Evolutionary conservation across 2,329 filamentous ascomycete species (phyloP), one percentile per base, ranked within the genome.

Genomic region (Ceratocystis destructans): DNA sequence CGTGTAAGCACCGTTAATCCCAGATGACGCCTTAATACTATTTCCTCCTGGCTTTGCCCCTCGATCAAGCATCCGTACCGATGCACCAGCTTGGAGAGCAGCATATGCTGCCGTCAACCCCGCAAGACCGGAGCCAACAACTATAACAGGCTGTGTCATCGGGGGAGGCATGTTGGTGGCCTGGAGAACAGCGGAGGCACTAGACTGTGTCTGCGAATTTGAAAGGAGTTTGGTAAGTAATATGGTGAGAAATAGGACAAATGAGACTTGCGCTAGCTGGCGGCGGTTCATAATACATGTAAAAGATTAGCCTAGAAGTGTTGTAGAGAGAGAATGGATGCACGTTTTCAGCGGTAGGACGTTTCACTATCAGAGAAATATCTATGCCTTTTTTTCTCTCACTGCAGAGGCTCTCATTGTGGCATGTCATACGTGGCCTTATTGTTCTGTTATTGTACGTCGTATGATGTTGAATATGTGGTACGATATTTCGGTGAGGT

Each of bases 11-110:
- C 83, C 84, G 69, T 86, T 87, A 73, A 87, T 87, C 0, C 84
- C 84, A 0, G 83, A 86, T 0, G 84, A 87, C 0, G 84, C 84
- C 73, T 87, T 87, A 73, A 87, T 85, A 70, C 79, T 83, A 71
- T 87, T 87, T 1, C 84, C 83, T 45, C 84, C 84, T 0, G 84
- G 82, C 70, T 84, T 85, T 2, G 79, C 71, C 0, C 79, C 78
- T 22, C 83, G 81, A 67, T 88, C 85, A 12, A 87, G 77, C 62
- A 88, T 76, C 41, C 77, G 76, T 0, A 87, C 84, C 0, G 77
- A 73, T 1, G 81, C 76, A 48, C 79, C 78, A 12, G 79, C 76
- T 2, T 76, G 73, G 3, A 87, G 75, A 5, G 86, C 80, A 68
- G 82, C 77, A 50, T 81, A 79, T 2, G 84, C 80, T 20, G 84